phyloP scores from a whole-genome alignment of 495 filamentous ascomycete genomes.

The Chaetomium cochliodes region DNA sequence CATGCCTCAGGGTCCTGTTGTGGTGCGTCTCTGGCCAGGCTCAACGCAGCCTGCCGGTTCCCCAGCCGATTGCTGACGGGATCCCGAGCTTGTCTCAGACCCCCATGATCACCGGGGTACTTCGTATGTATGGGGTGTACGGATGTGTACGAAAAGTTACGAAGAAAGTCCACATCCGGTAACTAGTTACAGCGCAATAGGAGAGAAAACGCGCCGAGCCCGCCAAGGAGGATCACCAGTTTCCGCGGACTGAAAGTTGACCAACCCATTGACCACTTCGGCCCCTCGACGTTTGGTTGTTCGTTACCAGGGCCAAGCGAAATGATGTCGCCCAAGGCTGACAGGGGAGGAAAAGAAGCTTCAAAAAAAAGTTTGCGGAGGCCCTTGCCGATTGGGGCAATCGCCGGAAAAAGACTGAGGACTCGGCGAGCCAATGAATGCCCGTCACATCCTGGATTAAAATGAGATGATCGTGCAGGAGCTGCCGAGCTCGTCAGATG shows the following conservation, averaged over 20 bases:
- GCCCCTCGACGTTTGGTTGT: background rate
- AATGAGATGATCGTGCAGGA: conserved; percentile 20
- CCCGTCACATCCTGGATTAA: conserved; percentile 1
- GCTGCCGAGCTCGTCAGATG: conserved; percentile 2
- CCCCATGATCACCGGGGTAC: background rate
- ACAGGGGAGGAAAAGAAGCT: background rate
- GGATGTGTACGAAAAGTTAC: background rate
- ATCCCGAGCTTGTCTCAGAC: conserved; percentile 5
- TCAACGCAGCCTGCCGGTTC: conserved; percentile 6
- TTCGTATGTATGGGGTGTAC: no score
- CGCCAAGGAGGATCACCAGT: conserved; percentile 4
- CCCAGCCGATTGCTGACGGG: background rate
- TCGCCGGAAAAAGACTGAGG: background rate
- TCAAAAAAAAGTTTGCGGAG: background rate
- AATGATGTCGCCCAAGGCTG: background rate
- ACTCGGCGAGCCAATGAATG: conserved; percentile 2
- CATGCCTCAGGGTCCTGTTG: background rate
- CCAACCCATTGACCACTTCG: background rate
- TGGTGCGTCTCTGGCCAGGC: background rate
- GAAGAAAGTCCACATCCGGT: background rate
- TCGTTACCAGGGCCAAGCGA: conserved; percentile 5
- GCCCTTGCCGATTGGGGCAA: conserved; percentile 11
- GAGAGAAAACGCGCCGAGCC: background rate
- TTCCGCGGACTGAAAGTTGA: background rate
- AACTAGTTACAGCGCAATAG: no score